A percentile compares a stretch with the other conserved stretches of the same genome.
Conservation (phyloP, 2,329 filamentous ascomycete species). For the Macroventuria anomochaeta region DNA sequence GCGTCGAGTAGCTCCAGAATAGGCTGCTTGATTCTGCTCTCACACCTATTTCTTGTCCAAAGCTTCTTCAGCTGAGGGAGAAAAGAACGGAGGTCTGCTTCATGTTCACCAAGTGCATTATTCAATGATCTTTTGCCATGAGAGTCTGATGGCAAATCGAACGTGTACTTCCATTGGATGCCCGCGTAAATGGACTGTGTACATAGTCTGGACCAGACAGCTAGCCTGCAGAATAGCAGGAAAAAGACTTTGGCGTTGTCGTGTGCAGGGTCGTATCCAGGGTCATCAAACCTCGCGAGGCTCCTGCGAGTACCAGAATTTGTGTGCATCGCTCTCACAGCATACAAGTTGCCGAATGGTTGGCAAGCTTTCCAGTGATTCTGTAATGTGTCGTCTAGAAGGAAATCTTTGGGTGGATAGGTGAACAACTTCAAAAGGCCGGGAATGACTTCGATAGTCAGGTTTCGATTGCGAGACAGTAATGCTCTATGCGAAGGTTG, state of each 20-base stretch:
- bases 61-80: background rate
- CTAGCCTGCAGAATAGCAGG: conserved; percentile 11
- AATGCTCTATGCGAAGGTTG: conserved; percentile 24
- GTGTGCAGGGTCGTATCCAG: background rate
- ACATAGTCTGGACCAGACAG: conserved; percentile 2
- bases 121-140: background rate
- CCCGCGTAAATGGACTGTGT: background rate
- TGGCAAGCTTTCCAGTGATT: conserved; percentile 33
- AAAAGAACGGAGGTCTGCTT: background rate
- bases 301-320: background rate
- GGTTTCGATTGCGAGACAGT: conserved; percentile 23
- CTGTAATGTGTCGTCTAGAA: conserved; percentile 21
- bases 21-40: conserved; percentile 4
- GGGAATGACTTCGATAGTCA: conserved; percentile 21
- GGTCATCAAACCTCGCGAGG: background rate
- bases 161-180: conserved; percentile 5
- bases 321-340: background rate
- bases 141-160: conserved; percentile 6
- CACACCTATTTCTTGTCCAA: conserved; percentile 8
- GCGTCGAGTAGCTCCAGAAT: conserved; percentile 11
- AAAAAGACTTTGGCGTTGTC: background rate
- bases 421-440: conserved; percentile 11
- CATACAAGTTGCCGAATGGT: conserved; percentile 35
- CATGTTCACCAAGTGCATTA: background rate
- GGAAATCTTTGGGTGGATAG: conserved; percentile 24